Evolutionary conservation across 306 rosid species (phyloP).

Genomic region (Sindora glabra): DNA sequence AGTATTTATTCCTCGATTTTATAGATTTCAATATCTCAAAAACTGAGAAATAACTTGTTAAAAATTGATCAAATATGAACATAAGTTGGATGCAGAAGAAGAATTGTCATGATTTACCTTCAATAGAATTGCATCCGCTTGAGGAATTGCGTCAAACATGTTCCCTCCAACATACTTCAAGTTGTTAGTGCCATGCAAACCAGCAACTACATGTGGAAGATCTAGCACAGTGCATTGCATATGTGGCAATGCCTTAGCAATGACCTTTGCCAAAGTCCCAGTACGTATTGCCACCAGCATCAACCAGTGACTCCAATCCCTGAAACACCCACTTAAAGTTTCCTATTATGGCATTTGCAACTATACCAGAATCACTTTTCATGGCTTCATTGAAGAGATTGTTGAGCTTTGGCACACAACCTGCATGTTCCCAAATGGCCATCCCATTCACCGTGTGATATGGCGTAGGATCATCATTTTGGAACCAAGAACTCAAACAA

Average conservation of each 20-base stretch:
- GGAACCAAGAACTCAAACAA: background rate
- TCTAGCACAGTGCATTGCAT: background rate
- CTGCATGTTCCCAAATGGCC: background rate
- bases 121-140: background rate
- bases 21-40: too few species aligned
- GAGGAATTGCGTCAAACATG: background rate
- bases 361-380: background rate
- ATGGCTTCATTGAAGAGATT: background rate
- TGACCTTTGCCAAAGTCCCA: background rate
- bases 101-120: background rate
- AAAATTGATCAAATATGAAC: too few species aligned
- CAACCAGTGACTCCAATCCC: background rate
- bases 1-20: too few species aligned
- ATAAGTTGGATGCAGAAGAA: too few species aligned
- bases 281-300: background rate
- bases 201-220: background rate
- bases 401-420: background rate
- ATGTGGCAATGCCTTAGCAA: background rate
- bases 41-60: too few species aligned
- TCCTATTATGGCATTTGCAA: background rate
- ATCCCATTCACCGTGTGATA: background rate
- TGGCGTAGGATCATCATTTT: background rate
- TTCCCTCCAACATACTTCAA: background rate
- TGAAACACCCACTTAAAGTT: background rate
- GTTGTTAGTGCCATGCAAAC: background rate